Evolutionary conservation across 441 rosid species (phyloP).

Genomic region (Syzygium syzygioides): DNA sequence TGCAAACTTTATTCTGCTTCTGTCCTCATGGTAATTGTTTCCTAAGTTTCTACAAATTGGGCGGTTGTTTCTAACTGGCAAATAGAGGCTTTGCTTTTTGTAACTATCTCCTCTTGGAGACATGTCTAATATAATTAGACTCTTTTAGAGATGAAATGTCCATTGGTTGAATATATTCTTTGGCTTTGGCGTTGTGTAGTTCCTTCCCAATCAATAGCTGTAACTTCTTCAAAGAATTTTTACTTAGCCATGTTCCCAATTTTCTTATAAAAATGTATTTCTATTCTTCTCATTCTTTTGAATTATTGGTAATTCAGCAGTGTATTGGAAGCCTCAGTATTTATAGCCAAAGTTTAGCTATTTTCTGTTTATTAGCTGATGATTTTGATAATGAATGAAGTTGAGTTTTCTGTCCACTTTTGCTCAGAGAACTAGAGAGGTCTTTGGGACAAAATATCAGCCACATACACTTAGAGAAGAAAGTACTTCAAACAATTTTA

Average conservation of each 20-base stretch:
- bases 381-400: too few species aligned
- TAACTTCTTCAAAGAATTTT: background rate
- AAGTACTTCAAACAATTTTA: too few species aligned
- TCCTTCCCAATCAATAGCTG: background rate
- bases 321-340: background rate
- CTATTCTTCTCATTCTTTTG: background rate
- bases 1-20: background rate
- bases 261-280: background rate
- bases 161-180: background rate
- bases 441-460: too few species aligned
- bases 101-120: background rate
- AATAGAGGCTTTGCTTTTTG: background rate
- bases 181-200: background rate
- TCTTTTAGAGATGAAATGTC: background rate
- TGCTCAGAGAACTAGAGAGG: too few species aligned
- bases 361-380: background rate
- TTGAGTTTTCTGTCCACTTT: too few species aligned
- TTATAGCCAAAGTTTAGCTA: background rate
- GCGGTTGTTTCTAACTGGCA: background rate
- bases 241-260: background rate
- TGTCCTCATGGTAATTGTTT: background rate
- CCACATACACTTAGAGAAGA: too few species aligned
- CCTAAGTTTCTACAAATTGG: background rate
- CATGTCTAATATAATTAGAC: background rate
- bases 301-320: background rate